These are phyloP conservation scores for Flaveria robusta DNA, from an alignment of 129 eudicot species.

Conservation along the genomic window DNA sequence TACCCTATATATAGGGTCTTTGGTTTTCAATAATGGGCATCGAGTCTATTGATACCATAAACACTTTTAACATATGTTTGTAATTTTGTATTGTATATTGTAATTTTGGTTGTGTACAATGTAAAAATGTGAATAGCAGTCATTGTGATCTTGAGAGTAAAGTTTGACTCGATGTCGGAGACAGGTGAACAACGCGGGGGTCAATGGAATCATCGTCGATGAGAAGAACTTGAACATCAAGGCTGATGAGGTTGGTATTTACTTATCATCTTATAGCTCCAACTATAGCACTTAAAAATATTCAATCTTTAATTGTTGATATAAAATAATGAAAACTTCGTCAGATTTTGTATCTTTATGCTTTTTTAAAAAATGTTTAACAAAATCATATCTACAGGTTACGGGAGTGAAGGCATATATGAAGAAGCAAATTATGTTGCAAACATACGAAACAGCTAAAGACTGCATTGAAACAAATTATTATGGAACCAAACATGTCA, in stretches of 20 bases:
- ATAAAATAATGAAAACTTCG: no score
- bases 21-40: no score
- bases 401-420: constrained; percentile 26
- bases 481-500: constrained; percentile 30
- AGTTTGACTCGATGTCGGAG: background rate
- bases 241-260: constrained; percentile 22
- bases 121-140: no score
- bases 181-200: constrained; percentile 38
- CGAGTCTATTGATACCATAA: no score
- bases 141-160: background rate
- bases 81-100: no score
- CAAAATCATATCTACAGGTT: background rate
- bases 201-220: constrained; percentile 26
- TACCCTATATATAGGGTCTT: no score
- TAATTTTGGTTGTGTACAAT: no score
- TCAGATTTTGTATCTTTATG: no score
- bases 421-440: constrained; percentile 30
- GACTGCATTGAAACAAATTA: constrained; percentile 36
- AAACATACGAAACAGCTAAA: constrained; percentile 36
- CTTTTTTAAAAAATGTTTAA: no score
- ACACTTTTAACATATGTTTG: no score
- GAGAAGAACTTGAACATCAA: constrained; percentile 25
- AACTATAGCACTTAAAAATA: background rate
- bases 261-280: background rate
- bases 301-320: no score